Conservation (phyloP, 768 basidiomycete species). For the Candolleomyces eurysporus region DNA sequence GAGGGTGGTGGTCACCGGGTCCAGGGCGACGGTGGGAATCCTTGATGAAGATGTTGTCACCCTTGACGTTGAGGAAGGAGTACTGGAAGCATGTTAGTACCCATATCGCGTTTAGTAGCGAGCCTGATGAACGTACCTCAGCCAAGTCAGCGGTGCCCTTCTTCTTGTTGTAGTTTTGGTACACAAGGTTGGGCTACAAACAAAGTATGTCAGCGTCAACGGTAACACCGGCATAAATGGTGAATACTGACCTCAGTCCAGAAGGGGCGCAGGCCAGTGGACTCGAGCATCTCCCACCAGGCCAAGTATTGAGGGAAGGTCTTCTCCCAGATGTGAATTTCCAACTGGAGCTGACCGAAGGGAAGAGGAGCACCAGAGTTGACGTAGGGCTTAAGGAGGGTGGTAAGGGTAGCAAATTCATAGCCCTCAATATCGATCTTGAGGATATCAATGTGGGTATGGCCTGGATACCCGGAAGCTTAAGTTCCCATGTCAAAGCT, state of each 20-base stretch:
- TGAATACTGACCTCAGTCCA: slow-evolving; percentile 50
- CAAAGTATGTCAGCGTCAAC: not conserved
- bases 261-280: slow-evolving; percentile 69
- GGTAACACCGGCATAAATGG: not conserved
- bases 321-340: slow-evolving; percentile 55
- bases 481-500: not conserved
- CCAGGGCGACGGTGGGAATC: too few relatives aligned
- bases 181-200: slow-evolving; percentile 53
- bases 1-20: too few relatives aligned
- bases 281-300: slow-evolving; percentile 73
- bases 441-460: slow-evolving; percentile 67
- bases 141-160: slow-evolving; percentile 41
- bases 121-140: slow-evolving; percentile 12
- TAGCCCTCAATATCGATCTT: slow-evolving; percentile 71
- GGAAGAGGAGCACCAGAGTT: slow-evolving; percentile 50
- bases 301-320: slow-evolving; percentile 53
- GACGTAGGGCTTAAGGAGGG: slow-evolving; percentile 48
- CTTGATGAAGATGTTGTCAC: slow-evolving; percentile 41
- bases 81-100: slow-evolving; percentile 29
- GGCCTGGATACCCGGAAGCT: slow-evolving; percentile 34
- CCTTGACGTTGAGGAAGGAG: slow-evolving; percentile 54
- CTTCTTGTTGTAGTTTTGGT: slow-evolving; percentile 53
- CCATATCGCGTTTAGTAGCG: too few relatives aligned
- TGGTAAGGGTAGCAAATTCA: slow-evolving; percentile 60
- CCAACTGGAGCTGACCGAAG: slow-evolving; percentile 70